Conservation (phyloP, 2,329 filamentous ascomycete genomes). For the Penicillium occitanis region DNA sequence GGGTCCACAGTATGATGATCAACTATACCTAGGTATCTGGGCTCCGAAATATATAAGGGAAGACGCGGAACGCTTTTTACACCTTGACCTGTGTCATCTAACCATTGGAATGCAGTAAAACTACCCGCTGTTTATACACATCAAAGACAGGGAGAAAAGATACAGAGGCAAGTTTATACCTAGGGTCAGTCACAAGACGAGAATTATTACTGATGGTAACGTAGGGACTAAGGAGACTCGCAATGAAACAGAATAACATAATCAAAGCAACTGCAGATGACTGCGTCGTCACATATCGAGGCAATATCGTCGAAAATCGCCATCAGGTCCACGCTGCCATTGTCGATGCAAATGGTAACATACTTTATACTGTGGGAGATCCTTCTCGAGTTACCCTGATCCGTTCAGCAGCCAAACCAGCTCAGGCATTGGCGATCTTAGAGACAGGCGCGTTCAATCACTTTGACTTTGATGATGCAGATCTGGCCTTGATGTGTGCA, state of each 20-base stretch:
- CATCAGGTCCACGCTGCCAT: slow-evolving; percentile 48
- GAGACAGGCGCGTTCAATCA: slow-evolving; percentile 43
- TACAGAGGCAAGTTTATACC: neutral
- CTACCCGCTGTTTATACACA: neutral
- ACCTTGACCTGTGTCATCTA: neutral
- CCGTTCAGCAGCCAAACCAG: slow-evolving; percentile 50
- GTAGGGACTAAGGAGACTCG: neutral
- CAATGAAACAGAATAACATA: neutral
- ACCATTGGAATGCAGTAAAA: neutral
- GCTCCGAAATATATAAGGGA: neutral
- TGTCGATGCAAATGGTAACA: slow-evolving; percentile 38
- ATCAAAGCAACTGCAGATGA: slow-evolving; percentile 25
- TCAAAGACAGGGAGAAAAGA: neutral
- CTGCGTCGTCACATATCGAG: slow-evolving; percentile 40
- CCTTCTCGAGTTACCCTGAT: slow-evolving; percentile 45
- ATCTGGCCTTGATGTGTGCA: slow-evolving; percentile 51
- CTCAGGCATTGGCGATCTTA: slow-evolving; percentile 47
- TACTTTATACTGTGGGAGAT: slow-evolving; percentile 45
- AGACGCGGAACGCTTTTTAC: neutral
- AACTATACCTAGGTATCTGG: neutral
- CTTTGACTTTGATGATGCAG: slow-evolving; percentile 41
- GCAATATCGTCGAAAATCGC: slow-evolving; percentile 44
- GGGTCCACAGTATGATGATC: neutral
- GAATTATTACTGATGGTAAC: neutral
- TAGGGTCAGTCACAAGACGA: neutral